Evolutionary conservation across 768 basidiomycete species (phyloP), one percentile per base, ranked within the genome.

Genomic region (Suillus weaverae): DNA sequence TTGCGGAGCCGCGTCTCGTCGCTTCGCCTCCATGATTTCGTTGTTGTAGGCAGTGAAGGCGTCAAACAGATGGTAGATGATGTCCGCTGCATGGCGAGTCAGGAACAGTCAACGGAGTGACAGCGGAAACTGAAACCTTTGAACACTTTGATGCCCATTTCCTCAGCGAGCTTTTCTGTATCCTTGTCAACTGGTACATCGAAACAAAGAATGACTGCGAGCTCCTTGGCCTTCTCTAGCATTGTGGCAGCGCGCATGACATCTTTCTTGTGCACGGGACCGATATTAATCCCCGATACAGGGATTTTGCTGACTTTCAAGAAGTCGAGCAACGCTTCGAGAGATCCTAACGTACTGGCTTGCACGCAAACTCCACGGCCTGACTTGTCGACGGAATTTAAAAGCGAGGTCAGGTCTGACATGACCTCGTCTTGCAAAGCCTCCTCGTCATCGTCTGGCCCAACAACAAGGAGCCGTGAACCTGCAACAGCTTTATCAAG

Each of bases 401-500:
- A 81, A 51, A 99, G 80, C 8, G 90, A 86, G 14, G 94, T 94
- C 39, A 99, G 81, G 74, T 99, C 97, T 18, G 93, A 89, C 97
- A 99, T 98, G 71, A 99, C 88, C 77, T 97, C 94, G 61, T 97
- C 95, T 73, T 88, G 89, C 38, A 98, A 79, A 44, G 95, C 95
- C 57, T 97, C 97, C 73, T 98, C 97, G 68, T 99, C 96, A 69
- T 99, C 96, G 70, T 99, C 96, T 61, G 95, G 94, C 20, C 96
- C 93, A 56, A 90, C 86, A 36, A 99, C 93, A 57, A 99, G 86
- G 60, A 99, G 81, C 10, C 94, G 90, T 46, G 97, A 98, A 71
- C 97, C 97, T 65, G 97, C 97, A 66, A 99, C 97, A 14, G 97
- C 96, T 76, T 98, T 98, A 72, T 99, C 97, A 22, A 99, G 86